Conservation (phyloP, 1,284 basidiomycete species). For the Leccinum fuscescens region DNA sequence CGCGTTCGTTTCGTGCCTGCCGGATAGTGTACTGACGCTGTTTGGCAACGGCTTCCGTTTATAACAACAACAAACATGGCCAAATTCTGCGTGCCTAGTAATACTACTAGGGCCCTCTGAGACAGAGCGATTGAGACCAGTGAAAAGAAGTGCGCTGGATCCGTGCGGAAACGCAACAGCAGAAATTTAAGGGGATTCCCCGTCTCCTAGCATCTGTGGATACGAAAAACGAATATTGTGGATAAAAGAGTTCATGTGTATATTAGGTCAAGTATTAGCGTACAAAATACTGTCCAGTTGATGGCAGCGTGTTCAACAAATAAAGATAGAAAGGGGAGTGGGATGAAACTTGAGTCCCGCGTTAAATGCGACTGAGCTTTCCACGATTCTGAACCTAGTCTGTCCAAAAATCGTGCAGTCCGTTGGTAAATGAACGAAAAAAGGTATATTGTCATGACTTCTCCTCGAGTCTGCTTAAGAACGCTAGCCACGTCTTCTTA, state of each 20-base stretch:
- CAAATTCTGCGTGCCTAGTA: not conserved
- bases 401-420: not conserved
- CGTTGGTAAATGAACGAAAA: not conserved
- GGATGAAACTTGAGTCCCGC: not conserved
- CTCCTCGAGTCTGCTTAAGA: conserved; percentile 72
- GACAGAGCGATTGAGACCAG: no score
- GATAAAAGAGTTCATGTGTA: not conserved
- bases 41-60: conserved; percentile 27
- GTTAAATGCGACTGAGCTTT: not conserved
- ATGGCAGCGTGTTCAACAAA: not conserved
- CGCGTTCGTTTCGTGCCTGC: not conserved
- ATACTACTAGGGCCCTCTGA: no score
- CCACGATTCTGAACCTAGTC: not conserved
- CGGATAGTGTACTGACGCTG: conserved; percentile 1
- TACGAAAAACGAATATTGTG: not conserved
- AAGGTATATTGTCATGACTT: conserved; percentile 31
- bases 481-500: conserved; percentile 90
- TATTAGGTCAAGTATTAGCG: not conserved
- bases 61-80: conserved; percentile 23
- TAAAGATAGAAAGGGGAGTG: not conserved
- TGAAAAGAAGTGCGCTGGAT: no score
- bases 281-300: not conserved
- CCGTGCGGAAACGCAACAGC: no score
- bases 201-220: no score
- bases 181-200: no score